Base-by-base conservation (phyloP, 148 eudicot species). In the Polygonum aviculare region DNA sequence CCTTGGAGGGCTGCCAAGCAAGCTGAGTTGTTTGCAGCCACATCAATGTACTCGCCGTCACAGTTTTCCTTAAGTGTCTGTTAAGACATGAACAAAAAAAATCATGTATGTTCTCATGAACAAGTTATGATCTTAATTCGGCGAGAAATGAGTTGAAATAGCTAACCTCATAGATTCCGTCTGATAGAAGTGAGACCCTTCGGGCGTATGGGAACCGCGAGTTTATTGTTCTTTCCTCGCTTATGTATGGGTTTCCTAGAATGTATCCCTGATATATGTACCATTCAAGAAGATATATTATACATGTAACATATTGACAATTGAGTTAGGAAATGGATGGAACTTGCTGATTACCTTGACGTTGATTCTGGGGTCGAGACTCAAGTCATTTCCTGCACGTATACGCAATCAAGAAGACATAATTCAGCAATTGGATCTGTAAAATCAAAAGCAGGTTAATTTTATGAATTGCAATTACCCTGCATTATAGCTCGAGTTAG, bases 161-260 rank as follows among this genome's bases (percentile, higher is more conserved):
- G 1, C 33, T 59, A 47, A 84, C 86, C 84, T 81, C 57, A 35
- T 77, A 79, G 14, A 81, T 81, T 65, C 79, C 84, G 62, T 75
- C 83, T 12, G 86, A 81, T 60, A 84, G 54, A 48, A 84, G 79
- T 15, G 77, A 69, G 21, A 81, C 69, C 11, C 84, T 79, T n/a
- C 63, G 80, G 22, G 84, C 84, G 70, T 79, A 84, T 5, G 76
- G 41, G 22, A 38, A 48, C 26, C 12, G n/a, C 8, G 80, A 72
- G 6, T 7, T 75, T 8, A 41, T 22, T 16, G 0, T n/a, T 14
- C 75, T 77, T 4, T 47, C 71, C 11, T 16, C 14, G 3, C 26
- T 18, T 3, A 81, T 79, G 9, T 4, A 7, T 18, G 86, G 84
- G 12, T 84, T 84, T 31, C 86, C 86, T 12, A 84, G 80, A 4